Evolutionary conservation across 371 early-diverging fungal species (phyloP).

Genomic region (Vairimorpha necatrix): DNA sequence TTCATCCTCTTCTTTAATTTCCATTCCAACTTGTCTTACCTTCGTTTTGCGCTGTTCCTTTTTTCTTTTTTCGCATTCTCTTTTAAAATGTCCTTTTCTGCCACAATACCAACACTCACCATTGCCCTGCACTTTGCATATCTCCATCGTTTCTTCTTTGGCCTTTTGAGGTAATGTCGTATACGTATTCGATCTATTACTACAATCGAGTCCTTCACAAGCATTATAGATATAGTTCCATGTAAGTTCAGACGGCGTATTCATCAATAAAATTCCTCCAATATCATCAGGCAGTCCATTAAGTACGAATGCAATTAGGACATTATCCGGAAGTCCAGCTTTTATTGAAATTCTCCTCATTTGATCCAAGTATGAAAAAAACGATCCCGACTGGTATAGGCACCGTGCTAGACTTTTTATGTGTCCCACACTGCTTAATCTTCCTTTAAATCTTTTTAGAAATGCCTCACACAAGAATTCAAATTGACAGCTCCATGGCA

Average conservation of each 20-base stretch:
- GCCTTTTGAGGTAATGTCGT: background rate
- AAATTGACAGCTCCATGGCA: background rate
- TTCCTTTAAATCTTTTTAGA: background rate
- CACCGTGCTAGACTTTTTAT: background rate
- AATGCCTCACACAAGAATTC: background rate
- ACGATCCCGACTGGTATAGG: background rate
- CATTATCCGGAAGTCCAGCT: background rate
- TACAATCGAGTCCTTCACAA: slow-evolving; percentile 6
- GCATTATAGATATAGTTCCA: slow-evolving; percentile 9
- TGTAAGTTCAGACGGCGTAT: background rate
- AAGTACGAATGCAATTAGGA: background rate
- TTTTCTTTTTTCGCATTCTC: background rate
- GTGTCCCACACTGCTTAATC: background rate
- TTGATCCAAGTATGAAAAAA: background rate
- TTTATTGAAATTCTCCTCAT: background rate
- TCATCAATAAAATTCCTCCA: background rate
- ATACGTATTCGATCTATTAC: background rate
- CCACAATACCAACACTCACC: background rate
- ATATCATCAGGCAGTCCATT: background rate
- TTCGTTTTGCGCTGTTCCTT: background rate
- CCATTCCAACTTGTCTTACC: background rate
- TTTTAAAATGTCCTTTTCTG: background rate
- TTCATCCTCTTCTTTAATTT: background rate
- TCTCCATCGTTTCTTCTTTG: background rate
- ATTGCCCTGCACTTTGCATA: background rate